Evolutionary conservation across 2,329 filamentous ascomycete genomes (phyloP).

Genomic region (Aschersonia sp.): DNA sequence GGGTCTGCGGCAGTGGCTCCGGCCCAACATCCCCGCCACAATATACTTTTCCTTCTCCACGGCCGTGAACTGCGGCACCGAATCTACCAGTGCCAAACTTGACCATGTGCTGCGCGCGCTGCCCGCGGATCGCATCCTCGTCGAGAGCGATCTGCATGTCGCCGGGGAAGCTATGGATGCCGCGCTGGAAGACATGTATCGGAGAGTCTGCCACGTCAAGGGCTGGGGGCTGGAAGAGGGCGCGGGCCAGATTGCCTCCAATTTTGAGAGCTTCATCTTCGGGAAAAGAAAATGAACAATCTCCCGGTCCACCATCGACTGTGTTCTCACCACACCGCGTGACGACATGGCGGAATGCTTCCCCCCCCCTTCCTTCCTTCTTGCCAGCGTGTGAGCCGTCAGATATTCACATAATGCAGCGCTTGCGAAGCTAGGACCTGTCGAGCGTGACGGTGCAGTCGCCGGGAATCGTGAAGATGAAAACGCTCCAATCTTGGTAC

Average conservation of each 20-base stretch:
- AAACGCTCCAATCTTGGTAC: no score
- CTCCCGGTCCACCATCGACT: no score
- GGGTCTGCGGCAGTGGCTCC: constrained; percentile 62
- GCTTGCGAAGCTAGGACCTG: no score
- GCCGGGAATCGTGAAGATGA: no score
- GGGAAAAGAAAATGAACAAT: constrained; percentile 21
- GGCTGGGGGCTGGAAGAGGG: constrained; percentile 65
- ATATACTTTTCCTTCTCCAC: constrained; percentile 84
- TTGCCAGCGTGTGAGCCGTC: no score
- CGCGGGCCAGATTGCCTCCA: constrained; percentile 48
- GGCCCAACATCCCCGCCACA: constrained; percentile 54
- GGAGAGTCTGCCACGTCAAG: constrained; percentile 64
- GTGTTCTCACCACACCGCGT: no score
- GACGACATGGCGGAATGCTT: no score
- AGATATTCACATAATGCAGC: no score
- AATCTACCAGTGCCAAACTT: constrained; percentile 29
- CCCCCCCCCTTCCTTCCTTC: no score
- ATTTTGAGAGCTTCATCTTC: constrained; percentile 67
- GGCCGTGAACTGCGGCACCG: constrained; percentile 59
- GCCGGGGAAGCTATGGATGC: constrained; percentile 73
- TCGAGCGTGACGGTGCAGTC: no score
- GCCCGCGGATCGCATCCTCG: constrained; percentile 63
- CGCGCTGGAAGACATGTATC: constrained; percentile 57
- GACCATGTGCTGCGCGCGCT: constrained; percentile 54
- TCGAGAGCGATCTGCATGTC: constrained; percentile 81